Percentiles rank a stretch among this genome's conserved stretches.
These are phyloP conservation scores for Neofusicoccum cordaticola DNA, from an alignment of 2,329 filamentous ascomycete genomes.

Conservation along the genomic window DNA sequence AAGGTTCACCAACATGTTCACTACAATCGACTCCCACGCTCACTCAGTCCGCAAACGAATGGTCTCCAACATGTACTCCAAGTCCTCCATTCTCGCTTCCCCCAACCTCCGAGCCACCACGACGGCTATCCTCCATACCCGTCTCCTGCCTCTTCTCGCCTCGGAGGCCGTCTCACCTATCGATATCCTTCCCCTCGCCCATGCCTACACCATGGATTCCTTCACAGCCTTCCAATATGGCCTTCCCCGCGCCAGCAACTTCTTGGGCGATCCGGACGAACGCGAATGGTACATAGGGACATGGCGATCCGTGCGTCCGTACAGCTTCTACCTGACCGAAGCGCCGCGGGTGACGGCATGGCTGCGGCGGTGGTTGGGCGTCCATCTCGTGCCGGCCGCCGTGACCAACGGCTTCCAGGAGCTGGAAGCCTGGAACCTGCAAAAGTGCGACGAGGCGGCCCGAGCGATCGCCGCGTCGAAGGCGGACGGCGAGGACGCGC, in stretches of 20 bases:
- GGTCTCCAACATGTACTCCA: constrained; percentile 79
- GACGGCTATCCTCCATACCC: constrained; percentile 55
- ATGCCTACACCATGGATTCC: constrained; percentile 73
- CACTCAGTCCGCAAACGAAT: constrained; percentile 74
- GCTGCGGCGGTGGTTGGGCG: constrained; percentile 48
- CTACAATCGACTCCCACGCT: constrained; percentile 57
- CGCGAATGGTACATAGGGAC: constrained; percentile 64
- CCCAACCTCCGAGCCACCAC: constrained; percentile 58
- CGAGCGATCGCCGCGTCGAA: not conserved
- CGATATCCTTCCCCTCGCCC: constrained; percentile 53
- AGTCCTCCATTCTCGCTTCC: constrained; percentile 67
- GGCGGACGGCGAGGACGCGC: not conserved
- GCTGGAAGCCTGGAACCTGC: constrained; percentile 59
- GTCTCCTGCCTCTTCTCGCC: constrained; percentile 58
- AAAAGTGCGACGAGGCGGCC: constrained; percentile 42
- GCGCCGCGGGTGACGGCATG: constrained; percentile 58
- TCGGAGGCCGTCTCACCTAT: constrained; percentile 23
- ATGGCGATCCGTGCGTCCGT: constrained; percentile 56
- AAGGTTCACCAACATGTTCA: constrained; percentile 66
- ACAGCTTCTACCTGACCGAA: constrained; percentile 62
- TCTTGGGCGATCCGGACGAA: constrained; percentile 55
- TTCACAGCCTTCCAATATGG: constrained; percentile 75
- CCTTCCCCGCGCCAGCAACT: constrained; percentile 59
- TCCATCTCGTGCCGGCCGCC: constrained; percentile 63
- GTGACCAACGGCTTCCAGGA: constrained; percentile 65